These are phyloP conservation scores for Schizothecium vesticola DNA, from an alignment of 495 filamentous ascomycete genomes.

Conservation along the genomic window DNA sequence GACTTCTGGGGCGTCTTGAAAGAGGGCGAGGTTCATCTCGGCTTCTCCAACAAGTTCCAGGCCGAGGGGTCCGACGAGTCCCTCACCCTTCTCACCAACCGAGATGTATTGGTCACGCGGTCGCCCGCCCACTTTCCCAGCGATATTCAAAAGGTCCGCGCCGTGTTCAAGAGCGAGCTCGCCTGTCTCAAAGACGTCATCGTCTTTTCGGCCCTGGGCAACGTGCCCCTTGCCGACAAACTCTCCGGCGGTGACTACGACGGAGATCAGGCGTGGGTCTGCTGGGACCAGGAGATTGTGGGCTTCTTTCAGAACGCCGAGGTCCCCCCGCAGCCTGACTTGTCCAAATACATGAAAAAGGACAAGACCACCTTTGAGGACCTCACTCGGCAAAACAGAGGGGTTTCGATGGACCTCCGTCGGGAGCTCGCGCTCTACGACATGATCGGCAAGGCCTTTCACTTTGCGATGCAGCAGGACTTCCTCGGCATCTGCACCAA, in stretches of 20 bases:
- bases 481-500: conserved; percentile 71
- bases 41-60: conserved; percentile 64
- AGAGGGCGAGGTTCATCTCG: conserved; percentile 72
- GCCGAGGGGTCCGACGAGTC: conserved; percentile 48
- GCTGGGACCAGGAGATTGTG: conserved; percentile 78
- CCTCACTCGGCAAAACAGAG: conserved; percentile 25
- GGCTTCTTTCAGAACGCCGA: conserved; percentile 67
- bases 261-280: conserved; percentile 84
- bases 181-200: conserved; percentile 78
- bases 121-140: conserved; percentile 74
- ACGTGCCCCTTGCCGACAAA: conserved; percentile 67
- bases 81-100: conserved; percentile 56
- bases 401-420: background rate
- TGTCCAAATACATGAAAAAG: conserved; percentile 53
- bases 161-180: conserved; percentile 59
- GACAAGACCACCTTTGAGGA: conserved; percentile 49
- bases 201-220: conserved; percentile 70
- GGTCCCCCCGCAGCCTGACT: conserved; percentile 43
- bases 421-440: conserved; percentile 23
- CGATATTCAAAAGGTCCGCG: conserved; percentile 70
- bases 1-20: conserved; percentile 69
- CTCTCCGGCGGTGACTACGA: conserved; percentile 94
- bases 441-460: conserved; percentile 52
- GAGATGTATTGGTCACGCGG: conserved; percentile 82
- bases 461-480: conserved; percentile 60